phyloP scores from a whole-genome alignment of 1,139 yeast genomes.

The Sugiyamaella sp. region DNA sequence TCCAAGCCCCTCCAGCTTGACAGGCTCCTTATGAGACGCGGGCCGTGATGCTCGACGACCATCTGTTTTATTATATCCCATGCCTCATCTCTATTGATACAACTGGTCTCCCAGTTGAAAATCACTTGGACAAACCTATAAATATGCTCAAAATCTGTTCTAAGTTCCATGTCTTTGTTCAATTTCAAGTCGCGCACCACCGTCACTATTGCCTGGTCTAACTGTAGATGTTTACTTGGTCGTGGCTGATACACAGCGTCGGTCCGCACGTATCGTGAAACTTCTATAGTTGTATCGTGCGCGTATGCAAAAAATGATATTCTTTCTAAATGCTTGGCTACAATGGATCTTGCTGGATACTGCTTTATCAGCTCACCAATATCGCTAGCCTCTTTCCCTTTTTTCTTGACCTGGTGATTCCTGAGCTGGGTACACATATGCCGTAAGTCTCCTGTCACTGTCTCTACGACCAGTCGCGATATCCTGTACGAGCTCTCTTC shows the following conservation, averaged over 20 bases:
- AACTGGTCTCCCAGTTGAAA: conserved; percentile 5
- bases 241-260: neutral
- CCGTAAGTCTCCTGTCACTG: conserved; percentile 16
- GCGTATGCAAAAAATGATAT: conserved; percentile 21
- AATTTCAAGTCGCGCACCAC: conserved; percentile 14
- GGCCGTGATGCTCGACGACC: conserved; percentile 12
- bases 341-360: conserved; percentile 13
- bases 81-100: conserved; percentile 13
- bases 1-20: conserved; percentile 11
- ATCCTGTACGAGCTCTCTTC: conserved; percentile 17
- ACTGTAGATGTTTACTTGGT: neutral
- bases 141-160: conserved; percentile 8
- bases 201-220: conserved; percentile 8
- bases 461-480: conserved; percentile 20
- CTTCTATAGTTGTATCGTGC: conserved; percentile 9
- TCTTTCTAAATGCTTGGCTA: conserved; percentile 20
- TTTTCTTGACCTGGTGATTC: neutral
- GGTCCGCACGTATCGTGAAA: neutral
- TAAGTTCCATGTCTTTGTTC: conserved; percentile 11
- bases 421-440: conserved; percentile 16
- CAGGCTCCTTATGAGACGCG: neutral
- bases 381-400: neutral
- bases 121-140: conserved; percentile 7
- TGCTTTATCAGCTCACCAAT: neutral
- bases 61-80: conserved; percentile 18